phyloP scores from a whole-genome alignment of 768 basidiomycete species.

The Naematelia encephala region DNA sequence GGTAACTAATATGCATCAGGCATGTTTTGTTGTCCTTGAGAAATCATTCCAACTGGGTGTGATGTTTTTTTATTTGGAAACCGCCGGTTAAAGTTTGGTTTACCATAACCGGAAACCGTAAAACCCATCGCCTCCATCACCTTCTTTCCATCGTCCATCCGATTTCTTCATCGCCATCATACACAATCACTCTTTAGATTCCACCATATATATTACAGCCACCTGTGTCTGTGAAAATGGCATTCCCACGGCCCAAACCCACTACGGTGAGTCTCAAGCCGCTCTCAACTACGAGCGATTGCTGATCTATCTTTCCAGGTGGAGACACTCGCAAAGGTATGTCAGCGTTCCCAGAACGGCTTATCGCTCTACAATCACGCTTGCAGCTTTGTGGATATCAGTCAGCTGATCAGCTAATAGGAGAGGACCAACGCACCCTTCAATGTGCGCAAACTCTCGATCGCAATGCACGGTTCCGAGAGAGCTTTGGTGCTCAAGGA shows the following conservation, averaged over 20 bases:
- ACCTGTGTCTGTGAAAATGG: slow-evolving; percentile 22
- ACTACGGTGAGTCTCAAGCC: slow-evolving; percentile 34
- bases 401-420: slow-evolving; percentile 13
- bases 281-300: background rate
- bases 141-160: background rate
- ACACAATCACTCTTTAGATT: background rate
- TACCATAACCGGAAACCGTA: no score
- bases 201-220: background rate
- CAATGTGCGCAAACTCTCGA: slow-evolving; percentile 45
- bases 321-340: slow-evolving; percentile 46
- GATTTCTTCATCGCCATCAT: slow-evolving; percentile 3
- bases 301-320: slow-evolving; percentile 28
- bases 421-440: slow-evolving; percentile 49
- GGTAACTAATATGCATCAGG: background rate
- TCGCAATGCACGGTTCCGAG: slow-evolving; percentile 50
- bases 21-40: no score
- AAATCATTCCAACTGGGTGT: no score
- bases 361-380: background rate
- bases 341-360: slow-evolving; percentile 6
- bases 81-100: no score
- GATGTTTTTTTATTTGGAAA: no score
- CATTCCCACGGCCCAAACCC: slow-evolving; percentile 45
- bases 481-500: slow-evolving; percentile 48
- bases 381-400: background rate
- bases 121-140: no score